Evolutionary conservation across 2,329 filamentous ascomycete species (phyloP).

Genomic region (Fusarium setosum): DNA sequence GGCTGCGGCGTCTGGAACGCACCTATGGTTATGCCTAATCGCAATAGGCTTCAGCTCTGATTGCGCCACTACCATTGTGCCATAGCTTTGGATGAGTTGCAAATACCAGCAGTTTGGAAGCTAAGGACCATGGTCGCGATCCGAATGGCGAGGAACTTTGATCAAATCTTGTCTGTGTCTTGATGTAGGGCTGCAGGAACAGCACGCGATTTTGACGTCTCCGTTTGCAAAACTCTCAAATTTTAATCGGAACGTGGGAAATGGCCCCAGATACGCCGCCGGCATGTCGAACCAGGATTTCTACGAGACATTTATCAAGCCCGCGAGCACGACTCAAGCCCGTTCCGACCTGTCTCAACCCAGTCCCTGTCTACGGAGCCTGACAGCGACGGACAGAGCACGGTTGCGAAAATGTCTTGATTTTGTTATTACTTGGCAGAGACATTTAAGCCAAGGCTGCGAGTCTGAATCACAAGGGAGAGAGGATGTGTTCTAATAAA

Average conservation of each 20-base stretch:
- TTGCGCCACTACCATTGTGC: slow-evolving; percentile 18
- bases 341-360: slow-evolving; percentile 1
- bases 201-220: not conserved
- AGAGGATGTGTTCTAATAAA: not conserved
- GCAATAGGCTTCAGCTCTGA: slow-evolving; percentile 4
- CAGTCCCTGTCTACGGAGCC: not conserved
- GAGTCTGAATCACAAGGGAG: slow-evolving; percentile 32
- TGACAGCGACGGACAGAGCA: not conserved
- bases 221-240: slow-evolving; percentile 1
- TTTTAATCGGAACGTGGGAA: slow-evolving; percentile 6
- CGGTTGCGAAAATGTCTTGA: slow-evolving; percentile 34
- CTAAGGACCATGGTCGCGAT: slow-evolving; percentile 6
- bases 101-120: slow-evolving; percentile 1
- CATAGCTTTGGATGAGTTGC: too few relatives aligned
- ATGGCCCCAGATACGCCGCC: slow-evolving; percentile 10
- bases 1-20: slow-evolving; percentile 6
- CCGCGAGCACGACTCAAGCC: slow-evolving; percentile 5
- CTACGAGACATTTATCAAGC: slow-evolving; percentile 16
- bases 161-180: slow-evolving; percentile 4
- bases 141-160: slow-evolving; percentile 7
- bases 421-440: slow-evolving; percentile 15
- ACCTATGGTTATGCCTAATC: slow-evolving; percentile 8
- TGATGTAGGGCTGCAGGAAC: slow-evolving; percentile 7
- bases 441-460: slow-evolving; percentile 12
- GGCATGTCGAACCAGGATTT: slow-evolving; percentile 9